phyloP scores from a whole-genome alignment of 2,329 filamentous ascomycete species.

The Bipolaris cookei region DNA sequence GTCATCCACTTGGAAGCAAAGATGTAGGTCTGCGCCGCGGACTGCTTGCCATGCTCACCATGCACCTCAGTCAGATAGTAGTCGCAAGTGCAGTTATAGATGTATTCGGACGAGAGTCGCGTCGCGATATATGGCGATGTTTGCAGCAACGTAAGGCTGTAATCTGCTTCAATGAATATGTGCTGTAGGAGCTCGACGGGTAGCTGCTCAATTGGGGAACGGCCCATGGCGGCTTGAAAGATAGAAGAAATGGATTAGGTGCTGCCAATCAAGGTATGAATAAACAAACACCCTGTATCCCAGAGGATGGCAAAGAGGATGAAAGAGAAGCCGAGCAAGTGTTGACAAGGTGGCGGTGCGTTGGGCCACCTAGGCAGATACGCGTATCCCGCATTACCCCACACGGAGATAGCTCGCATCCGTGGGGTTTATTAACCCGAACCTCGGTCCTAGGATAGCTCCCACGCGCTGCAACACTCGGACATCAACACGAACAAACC shows the following conservation, averaged over 20 bases:
- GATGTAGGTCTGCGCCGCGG: conserved; percentile 31
- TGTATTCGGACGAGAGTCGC: conserved; percentile 34
- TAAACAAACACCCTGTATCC: background rate
- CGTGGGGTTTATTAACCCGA: background rate
- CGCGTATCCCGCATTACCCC: background rate
- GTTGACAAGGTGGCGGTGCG: background rate
- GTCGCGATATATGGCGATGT: conserved; percentile 51
- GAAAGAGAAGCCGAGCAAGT: background rate
- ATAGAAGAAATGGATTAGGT: background rate
- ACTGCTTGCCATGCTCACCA: conserved; percentile 20
- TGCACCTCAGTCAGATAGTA: conserved; percentile 26
- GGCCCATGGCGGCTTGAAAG: conserved; percentile 15
- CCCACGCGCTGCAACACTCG: background rate
- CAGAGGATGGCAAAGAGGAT: no score
- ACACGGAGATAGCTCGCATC: background rate
- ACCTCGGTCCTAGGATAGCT: background rate
- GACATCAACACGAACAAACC: background rate
- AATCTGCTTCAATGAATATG: conserved; percentile 56
- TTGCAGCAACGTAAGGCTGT: conserved; percentile 52
- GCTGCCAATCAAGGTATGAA: background rate
- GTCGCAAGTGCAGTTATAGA: conserved; percentile 35
- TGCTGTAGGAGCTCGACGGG: conserved; percentile 60
- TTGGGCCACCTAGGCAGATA: background rate
- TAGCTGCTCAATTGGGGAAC: conserved; percentile 52
- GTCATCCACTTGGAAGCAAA: conserved; percentile 45